Base-by-base conservation (phyloP, 345 rosid species). In the Cardiospermum halicacabum region DNA sequence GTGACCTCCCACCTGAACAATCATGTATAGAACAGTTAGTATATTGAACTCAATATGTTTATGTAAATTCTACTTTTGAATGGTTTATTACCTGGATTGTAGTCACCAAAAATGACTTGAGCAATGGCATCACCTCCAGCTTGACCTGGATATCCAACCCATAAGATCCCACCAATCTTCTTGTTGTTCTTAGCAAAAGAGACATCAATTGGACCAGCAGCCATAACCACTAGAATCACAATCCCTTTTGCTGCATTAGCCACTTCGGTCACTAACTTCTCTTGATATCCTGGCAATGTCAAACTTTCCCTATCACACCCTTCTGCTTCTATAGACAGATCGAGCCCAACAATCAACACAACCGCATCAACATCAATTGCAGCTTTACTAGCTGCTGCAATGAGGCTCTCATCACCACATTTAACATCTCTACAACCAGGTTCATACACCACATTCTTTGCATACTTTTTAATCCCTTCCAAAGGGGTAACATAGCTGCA, bases 131-230 rank as follows among this genome's bases (percentile, higher is more conserved):
- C 81, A 55, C 85, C 88, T 26, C 88, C 85, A 9, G 74, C 85
- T 69, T 84, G 77, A 45, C 85, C 85, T 3, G 85, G 88, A 56
- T 78, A 84, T 8, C 85, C 88, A 0, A 77, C 85, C 85, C 85
- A 84, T 56, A 84, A 36, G 25, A 84, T 81, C 21, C 72, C 84
- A 4, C 70, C 65, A 24, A 81, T 71, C 32, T 64, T 62, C 7
- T 30, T 56, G 53, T 60, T 12, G 12, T 73, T 71, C 63, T 45
- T 67, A 11, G 77, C 76, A 54, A 77, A 82, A 2, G 86, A 67
- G 45, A 81, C 40, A 56, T 84, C 81, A 65, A 84, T 42, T 15
- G 84, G 86, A 39, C 86, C 74, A 45, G 74, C 84, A 16, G 81
- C 64, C 86, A 80, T 81, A 16, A 81, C 4, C 3, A 75, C 86